Conservation (phyloP, 139 green algal species). For the Eudorina sp. region DNA sequence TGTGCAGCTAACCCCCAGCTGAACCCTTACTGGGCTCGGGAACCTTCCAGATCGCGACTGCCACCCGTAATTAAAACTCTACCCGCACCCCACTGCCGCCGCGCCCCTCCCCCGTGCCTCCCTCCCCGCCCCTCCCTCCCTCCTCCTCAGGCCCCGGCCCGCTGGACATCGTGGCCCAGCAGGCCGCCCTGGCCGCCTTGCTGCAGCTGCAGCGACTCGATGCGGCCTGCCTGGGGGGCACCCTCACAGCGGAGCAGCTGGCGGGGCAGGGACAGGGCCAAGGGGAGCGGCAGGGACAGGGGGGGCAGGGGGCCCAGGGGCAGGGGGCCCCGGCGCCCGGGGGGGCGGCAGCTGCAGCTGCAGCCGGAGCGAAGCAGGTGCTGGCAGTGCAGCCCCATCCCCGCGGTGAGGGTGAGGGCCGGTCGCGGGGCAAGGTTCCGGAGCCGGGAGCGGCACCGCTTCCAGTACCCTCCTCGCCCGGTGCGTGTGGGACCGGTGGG, state of each 20-base stretch:
- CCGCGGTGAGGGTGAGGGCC: too few relatives aligned
- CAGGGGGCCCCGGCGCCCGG: not conserved
- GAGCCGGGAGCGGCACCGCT: too few relatives aligned
- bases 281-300: not conserved
- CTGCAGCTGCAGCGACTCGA: slow-evolving; percentile 17
- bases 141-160: slow-evolving; percentile 8
- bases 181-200: slow-evolving; percentile 34
- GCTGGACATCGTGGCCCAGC: slow-evolving; percentile 3
- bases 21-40: too few relatives aligned
- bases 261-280: not conserved
- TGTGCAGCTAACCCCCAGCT: too few relatives aligned
- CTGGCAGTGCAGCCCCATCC: too few relatives aligned
- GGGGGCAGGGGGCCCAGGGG: not conserved
- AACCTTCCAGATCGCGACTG: too few relatives aligned
- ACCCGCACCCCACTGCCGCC: too few relatives aligned
- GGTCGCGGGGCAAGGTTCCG: too few relatives aligned
- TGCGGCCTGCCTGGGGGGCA: not conserved
- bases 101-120: not conserved
- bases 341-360: not conserved
- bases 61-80: too few relatives aligned
- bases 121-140: not conserved
- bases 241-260: not conserved
- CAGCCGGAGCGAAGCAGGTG: too few relatives aligned
- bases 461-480: too few relatives aligned
- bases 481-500: too few relatives aligned